These are phyloP conservation scores for Butyriboletus appendiculatus DNA, from an alignment of 1,284 basidiomycete species.

Conservation along the genomic window DNA sequence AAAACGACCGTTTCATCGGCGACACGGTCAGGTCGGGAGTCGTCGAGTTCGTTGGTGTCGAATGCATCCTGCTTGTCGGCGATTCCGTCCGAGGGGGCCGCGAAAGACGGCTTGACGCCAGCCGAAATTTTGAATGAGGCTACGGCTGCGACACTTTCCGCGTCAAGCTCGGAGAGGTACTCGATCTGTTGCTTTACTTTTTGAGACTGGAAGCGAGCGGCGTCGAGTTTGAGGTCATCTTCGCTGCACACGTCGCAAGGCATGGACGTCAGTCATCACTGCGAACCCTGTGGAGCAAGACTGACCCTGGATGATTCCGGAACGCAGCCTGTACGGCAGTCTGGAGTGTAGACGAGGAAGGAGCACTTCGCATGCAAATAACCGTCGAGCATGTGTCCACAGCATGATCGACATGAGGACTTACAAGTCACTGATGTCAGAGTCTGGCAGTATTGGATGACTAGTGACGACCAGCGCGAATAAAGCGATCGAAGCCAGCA, in stretches of 20 bases:
- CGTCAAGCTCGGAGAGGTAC: slow-evolving; percentile 4
- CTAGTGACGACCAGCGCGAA: slow-evolving; percentile 49
- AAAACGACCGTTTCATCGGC: neutral
- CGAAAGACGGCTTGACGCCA: neutral
- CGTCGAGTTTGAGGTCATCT: slow-evolving; percentile 15
- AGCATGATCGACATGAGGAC: slow-evolving; percentile 18
- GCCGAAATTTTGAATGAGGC: slow-evolving; percentile 7
- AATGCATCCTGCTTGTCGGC: neutral
- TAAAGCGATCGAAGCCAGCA: slow-evolving; percentile 44
- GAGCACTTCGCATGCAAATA: slow-evolving; percentile 13
- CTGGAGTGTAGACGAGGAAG: slow-evolving; percentile 31
- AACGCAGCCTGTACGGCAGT: slow-evolving; percentile 41
- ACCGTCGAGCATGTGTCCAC: slow-evolving; percentile 12
- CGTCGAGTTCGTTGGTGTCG: neutral
- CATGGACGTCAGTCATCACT: slow-evolving; percentile 10
- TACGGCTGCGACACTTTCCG: slow-evolving; percentile 1
- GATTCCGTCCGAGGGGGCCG: neutral
- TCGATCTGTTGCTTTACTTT: slow-evolving; percentile 10
- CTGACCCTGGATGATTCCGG: slow-evolving; percentile 41
- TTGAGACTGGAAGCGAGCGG: slow-evolving; percentile 14
- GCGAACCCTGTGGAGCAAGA: slow-evolving; percentile 11
- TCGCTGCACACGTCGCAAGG: slow-evolving; percentile 14
- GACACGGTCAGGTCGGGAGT: neutral
- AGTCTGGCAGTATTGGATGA: slow-evolving; percentile 38
- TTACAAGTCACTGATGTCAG: slow-evolving; percentile 18